Evolutionary conservation across 805 yeast species (phyloP).

Genomic region (Naumovozyma castellii): DNA sequence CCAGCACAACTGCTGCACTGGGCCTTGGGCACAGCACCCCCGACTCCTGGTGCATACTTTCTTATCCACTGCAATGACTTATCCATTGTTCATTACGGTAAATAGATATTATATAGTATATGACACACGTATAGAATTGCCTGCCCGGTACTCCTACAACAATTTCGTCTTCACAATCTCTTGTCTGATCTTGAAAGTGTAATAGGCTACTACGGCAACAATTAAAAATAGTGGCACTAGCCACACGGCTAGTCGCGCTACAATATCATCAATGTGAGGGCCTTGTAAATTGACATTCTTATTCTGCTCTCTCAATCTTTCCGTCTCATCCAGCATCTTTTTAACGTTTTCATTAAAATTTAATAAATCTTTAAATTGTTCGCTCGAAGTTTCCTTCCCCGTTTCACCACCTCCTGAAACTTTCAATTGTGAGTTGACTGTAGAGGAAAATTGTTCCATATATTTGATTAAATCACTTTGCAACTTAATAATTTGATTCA

Average conservation of each 20-base stretch:
- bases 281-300: slow-evolving; percentile 8
- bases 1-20: too few species aligned
- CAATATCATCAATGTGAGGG: slow-evolving; percentile 28
- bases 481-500: slow-evolving; percentile 16
- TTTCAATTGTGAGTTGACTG: slow-evolving; percentile 4
- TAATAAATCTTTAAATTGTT: slow-evolving; percentile 21
- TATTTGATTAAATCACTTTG: slow-evolving; percentile 20
- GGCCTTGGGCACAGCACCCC: too few species aligned
- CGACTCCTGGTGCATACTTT: too few species aligned
- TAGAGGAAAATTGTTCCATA: slow-evolving; percentile 12
- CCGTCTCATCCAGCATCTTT: slow-evolving; percentile 24
- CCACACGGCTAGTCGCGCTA: slow-evolving; percentile 23
- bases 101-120: too few species aligned
- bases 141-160: too few species aligned
- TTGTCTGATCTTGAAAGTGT: slow-evolving; percentile 28
- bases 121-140: too few species aligned
- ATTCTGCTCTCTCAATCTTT: slow-evolving; percentile 21
- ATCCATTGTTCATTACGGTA: too few species aligned
- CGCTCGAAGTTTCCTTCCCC: slow-evolving; percentile 5
- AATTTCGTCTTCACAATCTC: slow-evolving; percentile 29
- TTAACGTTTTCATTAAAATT: slow-evolving; percentile 25
- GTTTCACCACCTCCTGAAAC: slow-evolving; percentile 1
- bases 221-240: slow-evolving; percentile 23
- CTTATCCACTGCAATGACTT: too few species aligned
- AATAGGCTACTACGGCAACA: slow-evolving; percentile 28